A percentile compares a stretch with the other conserved stretches of the same genome.
Conservation (phyloP, 495 filamentous ascomycete genomes). For the Paragyromitra xinjiangensis region DNA sequence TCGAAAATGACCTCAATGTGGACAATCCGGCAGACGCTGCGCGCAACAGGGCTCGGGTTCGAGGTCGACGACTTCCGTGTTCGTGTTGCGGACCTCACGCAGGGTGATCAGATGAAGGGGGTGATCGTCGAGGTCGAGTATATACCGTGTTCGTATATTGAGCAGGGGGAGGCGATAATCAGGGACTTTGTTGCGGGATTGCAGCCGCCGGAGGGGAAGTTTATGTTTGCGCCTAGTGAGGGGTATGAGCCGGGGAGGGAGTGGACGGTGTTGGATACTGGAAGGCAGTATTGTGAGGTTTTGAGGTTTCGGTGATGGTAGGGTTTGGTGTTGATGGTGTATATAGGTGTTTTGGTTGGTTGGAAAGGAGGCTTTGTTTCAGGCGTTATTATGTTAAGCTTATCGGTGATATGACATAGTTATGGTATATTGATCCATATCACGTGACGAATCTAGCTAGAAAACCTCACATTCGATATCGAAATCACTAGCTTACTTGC, state of each 20-base stretch:
- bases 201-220: slow-evolving; percentile 37
- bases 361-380: neutral
- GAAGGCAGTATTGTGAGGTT: slow-evolving; percentile 54
- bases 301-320: slow-evolving; percentile 43
- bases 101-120: slow-evolving; percentile 56
- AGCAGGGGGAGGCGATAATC: slow-evolving; percentile 51
- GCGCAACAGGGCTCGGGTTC: slow-evolving; percentile 35
- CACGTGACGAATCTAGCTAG: neutral
- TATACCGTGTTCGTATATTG: slow-evolving; percentile 46
- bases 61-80: slow-evolving; percentile 56
- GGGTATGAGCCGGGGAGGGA: slow-evolving; percentile 49
- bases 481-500: neutral
- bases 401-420: neutral
- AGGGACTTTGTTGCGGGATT: slow-evolving; percentile 53
- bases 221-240: slow-evolving; percentile 44
- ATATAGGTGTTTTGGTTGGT: neutral
- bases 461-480: neutral
- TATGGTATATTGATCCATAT: neutral
- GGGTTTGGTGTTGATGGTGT: neutral
- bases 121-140: slow-evolving; percentile 58
- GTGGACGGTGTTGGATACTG: slow-evolving; percentile 57
- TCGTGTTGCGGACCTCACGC: slow-evolving; percentile 45
- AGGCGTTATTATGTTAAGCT: neutral
- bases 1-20: slow-evolving; percentile 51
- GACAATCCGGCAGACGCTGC: slow-evolving; percentile 50